Conservation (phyloP, 1,284 basidiomycete genomes). For the Blastosporella zonata region DNA sequence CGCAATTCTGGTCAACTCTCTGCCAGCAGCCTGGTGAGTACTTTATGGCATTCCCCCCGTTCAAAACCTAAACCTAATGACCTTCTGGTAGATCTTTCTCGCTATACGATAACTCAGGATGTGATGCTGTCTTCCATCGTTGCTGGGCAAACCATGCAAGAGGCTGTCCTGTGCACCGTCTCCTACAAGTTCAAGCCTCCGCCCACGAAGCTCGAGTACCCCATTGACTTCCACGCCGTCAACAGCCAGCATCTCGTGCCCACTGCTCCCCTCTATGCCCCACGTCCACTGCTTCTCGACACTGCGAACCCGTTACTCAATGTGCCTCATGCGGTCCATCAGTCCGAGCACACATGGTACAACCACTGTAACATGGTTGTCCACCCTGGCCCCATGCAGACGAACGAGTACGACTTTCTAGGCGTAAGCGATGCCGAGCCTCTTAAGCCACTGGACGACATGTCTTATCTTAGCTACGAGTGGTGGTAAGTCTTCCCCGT, state of each 20-base stretch:
- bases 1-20: constrained; percentile 35
- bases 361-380: constrained; percentile 3
- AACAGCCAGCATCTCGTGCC: constrained; percentile 1
- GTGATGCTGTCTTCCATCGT: constrained; percentile 25
- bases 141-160: constrained; percentile 17
- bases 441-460: constrained; percentile 5
- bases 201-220: constrained; percentile 2
- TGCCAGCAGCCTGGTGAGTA: constrained; percentile 33
- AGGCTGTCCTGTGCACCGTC: constrained; percentile 22
- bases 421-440: constrained; percentile 6
- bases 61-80: constrained; percentile 29
- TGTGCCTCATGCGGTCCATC: background rate
- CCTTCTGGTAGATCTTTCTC: constrained; percentile 19
- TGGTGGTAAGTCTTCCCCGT: constrained; percentile 10
- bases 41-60: background rate
- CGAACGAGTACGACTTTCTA: constrained; percentile 9
- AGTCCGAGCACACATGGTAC: constrained; percentile 6
- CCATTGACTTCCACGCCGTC: background rate
- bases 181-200: constrained; percentile 21
- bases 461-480: constrained; percentile 10
- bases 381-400: background rate
- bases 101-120: constrained; percentile 39
- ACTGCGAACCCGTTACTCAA: constrained; percentile 13
- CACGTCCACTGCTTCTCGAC: constrained; percentile 14
- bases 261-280: constrained; percentile 4